Conservation (phyloP, 1,284 basidiomycete genomes). For the Cryptococcus sp. region DNA sequence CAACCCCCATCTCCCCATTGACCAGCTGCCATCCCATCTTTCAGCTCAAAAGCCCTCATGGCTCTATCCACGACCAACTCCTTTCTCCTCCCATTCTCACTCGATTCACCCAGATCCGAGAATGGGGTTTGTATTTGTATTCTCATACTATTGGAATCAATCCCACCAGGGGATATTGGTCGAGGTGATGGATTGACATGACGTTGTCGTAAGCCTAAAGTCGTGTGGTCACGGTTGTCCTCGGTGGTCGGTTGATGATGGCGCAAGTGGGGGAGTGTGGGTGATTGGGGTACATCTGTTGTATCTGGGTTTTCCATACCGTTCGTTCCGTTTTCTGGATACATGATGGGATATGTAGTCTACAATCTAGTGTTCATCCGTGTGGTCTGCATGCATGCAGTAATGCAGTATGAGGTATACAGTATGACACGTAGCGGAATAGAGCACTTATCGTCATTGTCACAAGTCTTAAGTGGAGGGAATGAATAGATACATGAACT, state of each 20-base stretch:
- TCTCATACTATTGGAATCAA: conserved; percentile 6
- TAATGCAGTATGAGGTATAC: no score
- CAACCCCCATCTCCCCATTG: conserved; percentile 26
- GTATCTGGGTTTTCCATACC: not conserved
- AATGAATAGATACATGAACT: not conserved
- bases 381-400: no score
- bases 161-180: not conserved
- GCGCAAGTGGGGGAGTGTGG: conserved; percentile 3
- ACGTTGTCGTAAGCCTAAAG: conserved; percentile 7
- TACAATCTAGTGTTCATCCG: no score
- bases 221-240: not conserved
- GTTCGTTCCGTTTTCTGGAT: conserved; percentile 7
- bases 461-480: not conserved
- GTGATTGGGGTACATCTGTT: not conserved
- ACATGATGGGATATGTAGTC: not conserved
- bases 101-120: conserved; percentile 20
- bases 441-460: no score
- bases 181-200: not conserved
- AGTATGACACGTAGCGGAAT: no score
- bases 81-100: conserved; percentile 16
- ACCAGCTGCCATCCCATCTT: conserved; percentile 30
- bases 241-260: conserved; percentile 9
- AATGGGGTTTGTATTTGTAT: conserved; percentile 34
- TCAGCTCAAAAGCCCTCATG: conserved; percentile 22
- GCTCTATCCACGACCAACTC: conserved; percentile 17